phyloP scores from a whole-genome alignment of 768 basidiomycete genomes.

The Trametes cingulata region DNA sequence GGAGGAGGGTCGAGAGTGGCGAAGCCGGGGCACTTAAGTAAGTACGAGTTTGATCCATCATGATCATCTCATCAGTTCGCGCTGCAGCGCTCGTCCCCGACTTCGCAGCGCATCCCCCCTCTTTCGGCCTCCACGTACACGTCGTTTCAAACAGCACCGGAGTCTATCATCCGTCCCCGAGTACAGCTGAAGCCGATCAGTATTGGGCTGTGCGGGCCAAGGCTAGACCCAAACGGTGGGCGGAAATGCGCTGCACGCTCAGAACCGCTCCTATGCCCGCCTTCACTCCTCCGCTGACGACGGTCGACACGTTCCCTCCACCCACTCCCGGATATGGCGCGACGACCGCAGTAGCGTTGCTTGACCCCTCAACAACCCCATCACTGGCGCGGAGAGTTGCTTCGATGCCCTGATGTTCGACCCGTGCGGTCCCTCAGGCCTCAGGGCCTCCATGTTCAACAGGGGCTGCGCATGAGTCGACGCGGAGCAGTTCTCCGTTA shows the following conservation, averaged over 20 bases:
- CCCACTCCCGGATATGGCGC: not conserved
- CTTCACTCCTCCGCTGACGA: not conserved
- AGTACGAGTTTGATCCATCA: slow-evolving; percentile 15
- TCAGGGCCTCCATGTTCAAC: too few relatives aligned
- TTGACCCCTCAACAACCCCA: slow-evolving; percentile 1
- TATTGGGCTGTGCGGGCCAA: not conserved
- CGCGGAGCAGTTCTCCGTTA: not conserved
- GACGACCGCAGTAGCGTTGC: not conserved
- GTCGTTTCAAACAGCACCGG: not conserved
- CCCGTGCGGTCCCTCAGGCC: not conserved
- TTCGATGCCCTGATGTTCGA: not conserved
- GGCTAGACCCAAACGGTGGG: not conserved
- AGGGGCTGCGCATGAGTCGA: too few relatives aligned
- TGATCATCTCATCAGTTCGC: slow-evolving; percentile 18
- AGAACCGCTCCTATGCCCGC: not conserved
- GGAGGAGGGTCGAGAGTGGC: not conserved
- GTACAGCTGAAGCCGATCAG: not conserved
- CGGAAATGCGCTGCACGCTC: not conserved
- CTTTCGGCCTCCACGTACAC: not conserved
- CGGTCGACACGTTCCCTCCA: not conserved
- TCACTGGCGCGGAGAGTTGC: not conserved
- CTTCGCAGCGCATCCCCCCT: not conserved
- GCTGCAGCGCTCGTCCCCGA: slow-evolving; percentile 6
- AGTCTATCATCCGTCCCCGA: not conserved
- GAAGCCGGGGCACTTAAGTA: slow-evolving; percentile 2